Evolutionary conservation across 495 filamentous ascomycete genomes (phyloP).

Genomic region (Daldinia caldariorum): DNA sequence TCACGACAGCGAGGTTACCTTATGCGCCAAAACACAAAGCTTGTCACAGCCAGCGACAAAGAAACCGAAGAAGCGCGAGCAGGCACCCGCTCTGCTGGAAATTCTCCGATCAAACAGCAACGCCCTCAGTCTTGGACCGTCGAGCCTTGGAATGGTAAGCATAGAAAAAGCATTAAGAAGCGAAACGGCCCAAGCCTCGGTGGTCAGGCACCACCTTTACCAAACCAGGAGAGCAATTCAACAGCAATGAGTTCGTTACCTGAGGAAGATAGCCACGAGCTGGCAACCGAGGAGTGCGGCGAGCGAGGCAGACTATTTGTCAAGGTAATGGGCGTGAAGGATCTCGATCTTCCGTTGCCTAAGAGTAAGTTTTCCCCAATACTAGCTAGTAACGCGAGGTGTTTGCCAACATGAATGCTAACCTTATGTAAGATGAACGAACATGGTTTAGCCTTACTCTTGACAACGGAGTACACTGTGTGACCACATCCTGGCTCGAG

Average conservation of each 20-base stretch:
- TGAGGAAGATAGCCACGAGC: conserved; percentile 61
- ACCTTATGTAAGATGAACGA: conserved; percentile 71
- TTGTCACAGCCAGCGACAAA: conserved; percentile 86
- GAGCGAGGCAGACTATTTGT: conserved; percentile 96
- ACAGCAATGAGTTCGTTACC: conserved; percentile 67
- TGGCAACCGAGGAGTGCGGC: conserved; percentile 75
- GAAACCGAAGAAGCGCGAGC: conserved; percentile 61
- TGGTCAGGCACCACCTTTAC: conserved; percentile 81
- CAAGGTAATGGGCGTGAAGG: conserved; percentile 96
- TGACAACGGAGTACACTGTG: conserved; percentile 97
- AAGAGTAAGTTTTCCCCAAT: conserved; percentile 69
- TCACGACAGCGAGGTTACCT: conserved; percentile 91
- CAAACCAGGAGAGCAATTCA: conserved; percentile 85
- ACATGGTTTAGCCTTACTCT: conserved; percentile 93
- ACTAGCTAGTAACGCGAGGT: not conserved
- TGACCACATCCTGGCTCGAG: conserved; percentile 95
- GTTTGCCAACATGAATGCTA: conserved; percentile 38
- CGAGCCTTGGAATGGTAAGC: conserved; percentile 91
- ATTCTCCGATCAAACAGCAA: conserved; percentile 72
- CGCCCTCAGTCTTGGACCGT: conserved; percentile 91
- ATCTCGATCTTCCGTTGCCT: conserved; percentile 89
- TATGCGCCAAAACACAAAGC: conserved; percentile 98
- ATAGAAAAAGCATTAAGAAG: conserved; percentile 73
- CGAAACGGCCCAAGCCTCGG: conserved; percentile 52
- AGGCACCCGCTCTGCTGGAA: conserved; percentile 70